Evolutionary conservation across 805 yeast species (phyloP), one percentile per base, ranked within the genome.

Genomic region (Starmerella apis): DNA sequence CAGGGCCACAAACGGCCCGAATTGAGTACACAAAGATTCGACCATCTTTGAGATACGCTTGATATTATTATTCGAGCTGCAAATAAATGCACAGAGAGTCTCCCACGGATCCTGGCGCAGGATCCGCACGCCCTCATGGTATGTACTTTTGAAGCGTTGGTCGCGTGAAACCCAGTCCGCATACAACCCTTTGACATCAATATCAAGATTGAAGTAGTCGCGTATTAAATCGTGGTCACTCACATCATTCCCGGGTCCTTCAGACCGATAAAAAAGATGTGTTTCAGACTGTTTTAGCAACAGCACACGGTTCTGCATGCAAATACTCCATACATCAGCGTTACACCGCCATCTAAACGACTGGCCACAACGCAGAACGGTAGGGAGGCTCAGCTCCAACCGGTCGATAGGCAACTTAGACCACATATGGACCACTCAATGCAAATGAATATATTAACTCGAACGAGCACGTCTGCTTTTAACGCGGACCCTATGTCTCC

Each of bases 91-190:
- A 18, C 90, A 69, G 41, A 87, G 69, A 38, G 90, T 86, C 58
- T 92, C 98, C 97, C 97, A 92, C 0, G 98, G 97, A 56, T 90
- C 96, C 64, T 92, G 97, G 32, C 88, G 73, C 24, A 92, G 72
- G 55, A 90, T 86, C 27, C 98, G 69, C 18, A 90, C 79, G 0
- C 96, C 97, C 49, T 78, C 78, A 13, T 47, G 54, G 31, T 44
- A 46, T 2, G 49, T 36, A 25, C 28, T 16, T 9, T 13, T 25
- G 47, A 50, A 49, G 39, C 62, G 62, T 45, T 63, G 65, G 18
- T 66, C 72, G 0, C 55, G 50, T 13, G 24, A n/a, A 2, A 72
- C 56, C 96, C 97, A 88, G 18, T 74, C 69, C 1, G 60, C 51
- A 61, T 83, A 82, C 10, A 88, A 68, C 0, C 68, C 65, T 2